Evolutionary conservation across 768 basidiomycete species (phyloP), one percentile per base, ranked within the genome.

Genomic region (Boletus huronensis): DNA sequence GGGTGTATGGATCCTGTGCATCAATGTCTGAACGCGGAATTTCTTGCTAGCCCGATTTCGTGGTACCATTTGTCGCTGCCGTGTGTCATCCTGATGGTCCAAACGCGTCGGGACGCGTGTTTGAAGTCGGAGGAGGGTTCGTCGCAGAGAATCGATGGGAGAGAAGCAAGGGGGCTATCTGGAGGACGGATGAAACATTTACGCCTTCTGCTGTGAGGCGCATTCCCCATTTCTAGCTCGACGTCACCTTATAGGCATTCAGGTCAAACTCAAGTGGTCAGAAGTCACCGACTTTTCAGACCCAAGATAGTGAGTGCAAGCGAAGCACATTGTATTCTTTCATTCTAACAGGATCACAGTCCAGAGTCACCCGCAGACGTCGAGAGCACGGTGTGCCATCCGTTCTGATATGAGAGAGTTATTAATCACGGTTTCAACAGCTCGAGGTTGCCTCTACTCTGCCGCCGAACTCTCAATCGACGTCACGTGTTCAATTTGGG

Each of bases 61-160:
- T 99, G 47, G 93, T 93, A 1, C 96, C 97, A 1, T 84, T 98
- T 60, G 94, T 98, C 31, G 86, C 80, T 11, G 93, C 90, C 9
- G 79, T 98, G 16, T 87, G 84, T 55, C 91, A 96, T 55, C 91
- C 91, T 14, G 83, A 94, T 52, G 90, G 85, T 2, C 83, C 84
- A 16, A 85, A 90, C 54, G 87, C 85, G 0, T 84, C 80, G 26
- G 93, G 93, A 31, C 85, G 82, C 66, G 80, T 96, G 17, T 98
- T 93, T 59, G 95, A 98, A 72, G 80, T 94, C 35, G 97, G 95
- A 32, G 97, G 90, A 44, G 96, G 95, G 4, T 98, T 86, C 68
- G 75, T 93, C 50, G 89, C 92, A 9, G 92, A 97, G 71, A 79
- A 98, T 53, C 82, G 97, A 53, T 98, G 93, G 91, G 91, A 98